Conservation (phyloP, 768 basidiomycete species). For the Pleurotus pulmonarius region DNA sequence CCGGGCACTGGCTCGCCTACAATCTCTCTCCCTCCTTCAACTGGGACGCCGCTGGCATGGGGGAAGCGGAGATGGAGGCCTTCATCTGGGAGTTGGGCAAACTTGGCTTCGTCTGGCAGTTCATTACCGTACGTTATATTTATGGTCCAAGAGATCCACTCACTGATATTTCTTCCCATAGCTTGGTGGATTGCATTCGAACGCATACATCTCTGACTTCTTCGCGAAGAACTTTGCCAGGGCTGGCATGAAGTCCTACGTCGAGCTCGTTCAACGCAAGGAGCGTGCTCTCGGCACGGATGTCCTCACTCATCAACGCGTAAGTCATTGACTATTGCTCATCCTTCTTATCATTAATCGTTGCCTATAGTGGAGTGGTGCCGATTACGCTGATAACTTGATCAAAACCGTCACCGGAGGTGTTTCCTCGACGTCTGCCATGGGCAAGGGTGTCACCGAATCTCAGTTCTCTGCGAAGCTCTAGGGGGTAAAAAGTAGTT, state of each 20-base stretch:
- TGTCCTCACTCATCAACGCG: constrained; percentile 96
- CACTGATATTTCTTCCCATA: constrained; percentile 24
- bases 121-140: constrained; percentile 79
- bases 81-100: constrained; percentile 94
- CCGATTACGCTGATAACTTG: constrained; percentile 86
- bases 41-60: constrained; percentile 92
- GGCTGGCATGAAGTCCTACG: constrained; percentile 99
- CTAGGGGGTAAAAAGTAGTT: constrained; percentile 18
- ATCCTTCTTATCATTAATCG: constrained; percentile 12
- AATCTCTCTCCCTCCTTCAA: constrained; percentile 94
- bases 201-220: constrained; percentile 92
- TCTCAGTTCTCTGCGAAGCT: constrained; percentile 66
- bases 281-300: constrained; percentile 94
- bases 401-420: constrained; percentile 98
- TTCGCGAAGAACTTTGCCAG: constrained; percentile 87
- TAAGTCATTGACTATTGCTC: constrained; percentile 26
- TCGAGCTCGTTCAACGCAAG: constrained; percentile 87
- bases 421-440: constrained; percentile 96
- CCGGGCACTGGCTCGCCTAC: constrained; percentile 94
- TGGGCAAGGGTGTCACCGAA: constrained; percentile 96
- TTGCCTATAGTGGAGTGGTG: constrained; percentile 80
- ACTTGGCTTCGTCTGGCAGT: constrained; percentile 98
- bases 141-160: not conserved
- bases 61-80: constrained; percentile 77
- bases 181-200: constrained; percentile 97